Percentiles rank a stretch among this genome's conserved stretches.
These are phyloP conservation scores for Aspergillus jensenii DNA, from an alignment of 2,329 filamentous ascomycete species.

Conservation along the genomic window DNA sequence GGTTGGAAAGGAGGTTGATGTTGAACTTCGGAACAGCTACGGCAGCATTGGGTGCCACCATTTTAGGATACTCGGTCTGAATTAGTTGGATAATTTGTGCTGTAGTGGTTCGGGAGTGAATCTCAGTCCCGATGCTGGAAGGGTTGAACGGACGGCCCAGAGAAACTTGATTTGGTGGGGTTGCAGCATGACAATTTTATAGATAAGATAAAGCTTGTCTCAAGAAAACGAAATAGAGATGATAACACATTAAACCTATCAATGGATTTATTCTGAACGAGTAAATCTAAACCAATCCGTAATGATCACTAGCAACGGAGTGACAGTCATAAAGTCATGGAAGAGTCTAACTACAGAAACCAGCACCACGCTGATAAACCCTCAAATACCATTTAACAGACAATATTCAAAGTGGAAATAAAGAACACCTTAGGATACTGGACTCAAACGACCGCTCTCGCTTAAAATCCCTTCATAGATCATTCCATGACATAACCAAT, in stretches of 20 bases:
- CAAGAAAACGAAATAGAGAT: background rate
- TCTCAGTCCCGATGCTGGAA: background rate
- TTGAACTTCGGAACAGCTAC: background rate
- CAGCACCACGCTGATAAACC: background rate
- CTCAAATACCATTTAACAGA: conserved; percentile 4
- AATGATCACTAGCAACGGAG: background rate
- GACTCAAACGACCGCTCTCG: conserved; percentile 22
- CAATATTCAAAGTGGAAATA: background rate
- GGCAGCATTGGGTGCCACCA: background rate
- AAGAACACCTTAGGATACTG: conserved; percentile 13
- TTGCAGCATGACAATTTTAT: background rate
- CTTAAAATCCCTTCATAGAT: conserved; percentile 56
- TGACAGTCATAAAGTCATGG: background rate
- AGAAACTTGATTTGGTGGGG: background rate
- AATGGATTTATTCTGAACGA: background rate
- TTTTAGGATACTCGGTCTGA: background rate
- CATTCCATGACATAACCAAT: conserved; percentile 57
- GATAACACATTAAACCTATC: background rate
- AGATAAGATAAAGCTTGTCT: background rate
- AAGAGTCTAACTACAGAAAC: background rate
- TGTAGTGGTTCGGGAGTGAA: background rate
- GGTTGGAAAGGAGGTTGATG: conserved; percentile 31
- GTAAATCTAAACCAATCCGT: background rate
- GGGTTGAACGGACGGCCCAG: background rate
- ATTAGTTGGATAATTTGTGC: background rate